phyloP scores from a whole-genome alignment of 306 rosid species.

The Pachyrhizus erosus region DNA sequence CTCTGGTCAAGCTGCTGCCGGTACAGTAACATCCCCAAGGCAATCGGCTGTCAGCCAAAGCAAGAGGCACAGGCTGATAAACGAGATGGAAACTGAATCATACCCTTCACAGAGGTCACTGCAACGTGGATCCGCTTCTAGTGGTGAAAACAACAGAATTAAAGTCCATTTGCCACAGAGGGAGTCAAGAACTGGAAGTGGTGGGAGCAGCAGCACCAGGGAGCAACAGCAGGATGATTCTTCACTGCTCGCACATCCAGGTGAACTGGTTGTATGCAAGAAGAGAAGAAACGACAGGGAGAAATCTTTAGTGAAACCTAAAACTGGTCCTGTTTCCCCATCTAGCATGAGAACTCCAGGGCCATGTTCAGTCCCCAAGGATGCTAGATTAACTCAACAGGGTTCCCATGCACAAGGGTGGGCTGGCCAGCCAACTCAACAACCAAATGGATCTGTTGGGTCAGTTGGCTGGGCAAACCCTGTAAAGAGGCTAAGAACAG shows the following conservation, averaged over 20 bases:
- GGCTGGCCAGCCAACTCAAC: constrained; percentile 68
- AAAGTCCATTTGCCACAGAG: constrained; percentile 66
- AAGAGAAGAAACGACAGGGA: constrained; percentile 98
- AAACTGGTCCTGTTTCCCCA: constrained; percentile 85
- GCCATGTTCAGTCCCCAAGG: constrained; percentile 61
- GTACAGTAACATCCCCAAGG: constrained; percentile 65
- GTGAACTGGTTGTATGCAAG: constrained; percentile 96
- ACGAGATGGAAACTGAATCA: constrained; percentile 71
- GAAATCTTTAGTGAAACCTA: constrained; percentile 66
- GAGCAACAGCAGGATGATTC: constrained; percentile 79
- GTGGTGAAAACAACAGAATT: constrained; percentile 66
- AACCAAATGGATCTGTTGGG: constrained; percentile 63
- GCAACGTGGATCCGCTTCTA: constrained; percentile 60
- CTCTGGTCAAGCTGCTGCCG: constrained; percentile 53
- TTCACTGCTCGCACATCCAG: constrained; percentile 86
- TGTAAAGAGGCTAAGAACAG: constrained; percentile 91
- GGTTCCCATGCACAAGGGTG: constrained; percentile 59
- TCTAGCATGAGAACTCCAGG: constrained; percentile 70
- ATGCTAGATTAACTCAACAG: constrained; percentile 66
- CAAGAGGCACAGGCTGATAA: constrained; percentile 69
- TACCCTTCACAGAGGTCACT: constrained; percentile 64
- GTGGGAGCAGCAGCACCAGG: constrained; percentile 55
- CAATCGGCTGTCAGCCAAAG: constrained; percentile 59
- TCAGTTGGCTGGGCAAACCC: constrained; percentile 97
- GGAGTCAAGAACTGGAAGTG: constrained; percentile 73